Base-by-base conservation (phyloP, 768 basidiomycete genomes). In the Suillus ampliporus region DNA sequence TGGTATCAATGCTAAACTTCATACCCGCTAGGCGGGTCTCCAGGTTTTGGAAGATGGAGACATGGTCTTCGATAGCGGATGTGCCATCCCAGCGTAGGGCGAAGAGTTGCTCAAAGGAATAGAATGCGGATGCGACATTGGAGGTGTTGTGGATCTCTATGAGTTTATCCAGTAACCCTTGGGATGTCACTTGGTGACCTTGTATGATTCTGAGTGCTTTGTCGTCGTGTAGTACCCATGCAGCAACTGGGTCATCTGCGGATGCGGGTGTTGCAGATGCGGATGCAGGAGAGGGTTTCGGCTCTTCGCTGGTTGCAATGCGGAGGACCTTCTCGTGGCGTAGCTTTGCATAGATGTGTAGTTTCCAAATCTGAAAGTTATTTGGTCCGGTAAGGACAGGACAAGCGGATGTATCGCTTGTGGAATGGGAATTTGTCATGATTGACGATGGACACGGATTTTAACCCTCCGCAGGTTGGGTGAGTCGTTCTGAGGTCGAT, bases 1-100 rank as follows among this genome's bases (percentile, higher is more conserved):
- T 58, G 13, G 19, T 14, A 43, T 58, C 57, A 46, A 58, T n/a
- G 7, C 1, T 10, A n/a, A 58, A 58, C 28, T 58, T 58, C 57
- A 58, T 58, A 28, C 57, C 41, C 19, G 57, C 37, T 31, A 58
- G 57, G 17, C 57, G 41, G 57, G 57, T 41, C 35, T 58, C 41
- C 15, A 31, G 14, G 21, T 37, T 58, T 21, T 26, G 21, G 17
- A 58, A 38, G 10, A 13, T 31, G 19, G 57, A 8, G 31, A 58
- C 43, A 38, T 58, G 57, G 10, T 58, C 38, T 5, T 21, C 19
- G 17, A 58, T 58, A 26, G 19, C 40, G 17, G n/a, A 43, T 41
- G 38, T 19, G 13, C 57, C 40, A 44, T 58, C 28, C 57, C 57
- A 58, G 10, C 6, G 31, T 31, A 31, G 31, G 31, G 44, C 23